phyloP scores from a whole-genome alignment of 345 rosid species.

The Sonneratia caseolaris region DNA sequence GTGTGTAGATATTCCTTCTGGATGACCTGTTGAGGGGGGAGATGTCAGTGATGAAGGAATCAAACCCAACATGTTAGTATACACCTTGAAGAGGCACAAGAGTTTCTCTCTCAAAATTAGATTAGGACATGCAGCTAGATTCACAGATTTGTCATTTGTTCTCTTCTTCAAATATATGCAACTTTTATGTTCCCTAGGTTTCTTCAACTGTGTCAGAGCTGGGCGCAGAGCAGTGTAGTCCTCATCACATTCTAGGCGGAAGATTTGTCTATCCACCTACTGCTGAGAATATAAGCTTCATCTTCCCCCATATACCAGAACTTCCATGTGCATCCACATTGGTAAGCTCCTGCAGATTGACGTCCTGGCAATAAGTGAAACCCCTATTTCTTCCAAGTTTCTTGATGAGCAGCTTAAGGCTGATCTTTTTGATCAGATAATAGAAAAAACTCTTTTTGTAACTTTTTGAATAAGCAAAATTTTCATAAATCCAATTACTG shows the following conservation, averaged over 20 bases:
- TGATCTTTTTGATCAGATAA: slow-evolving; percentile 74
- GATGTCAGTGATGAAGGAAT: slow-evolving; percentile 57
- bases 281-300: slow-evolving; percentile 58
- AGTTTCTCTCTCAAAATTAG: background rate
- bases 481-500: background rate
- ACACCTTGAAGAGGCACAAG: slow-evolving; percentile 1
- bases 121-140: background rate
- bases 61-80: slow-evolving; percentile 91
- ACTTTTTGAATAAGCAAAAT: background rate
- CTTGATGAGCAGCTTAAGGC: slow-evolving; percentile 62
- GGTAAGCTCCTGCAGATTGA: slow-evolving; percentile 69
- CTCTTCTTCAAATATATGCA: background rate
- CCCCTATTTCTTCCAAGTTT: slow-evolving; percentile 77
- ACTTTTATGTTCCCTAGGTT: slow-evolving; percentile 32
- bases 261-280: slow-evolving; percentile 80
- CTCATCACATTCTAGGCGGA: slow-evolving; percentile 92
- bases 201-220: slow-evolving; percentile 93
- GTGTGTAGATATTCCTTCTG: slow-evolving; percentile 89
- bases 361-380: slow-evolving; percentile 79
- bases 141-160: background rate
- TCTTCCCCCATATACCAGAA: slow-evolving; percentile 83
- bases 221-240: slow-evolving; percentile 71
- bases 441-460: background rate
- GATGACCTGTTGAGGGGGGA: slow-evolving; percentile 98
- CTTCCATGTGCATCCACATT: slow-evolving; percentile 88